Evolutionary conservation across 2,329 filamentous ascomycete genomes (phyloP).

Genomic region (Trichothecium roseum): DNA sequence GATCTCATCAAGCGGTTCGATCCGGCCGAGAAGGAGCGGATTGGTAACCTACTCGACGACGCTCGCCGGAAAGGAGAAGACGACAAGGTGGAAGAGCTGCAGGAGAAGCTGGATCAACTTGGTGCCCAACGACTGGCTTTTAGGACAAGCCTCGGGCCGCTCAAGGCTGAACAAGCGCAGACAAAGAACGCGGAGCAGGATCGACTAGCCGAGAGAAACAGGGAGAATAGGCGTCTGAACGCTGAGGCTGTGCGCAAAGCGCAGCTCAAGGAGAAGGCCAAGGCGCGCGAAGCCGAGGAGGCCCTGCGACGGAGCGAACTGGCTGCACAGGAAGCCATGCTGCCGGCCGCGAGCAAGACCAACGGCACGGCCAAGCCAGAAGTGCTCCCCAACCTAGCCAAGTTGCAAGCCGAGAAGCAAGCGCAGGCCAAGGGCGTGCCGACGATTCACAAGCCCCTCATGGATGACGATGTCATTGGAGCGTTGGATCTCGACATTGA

Average conservation of each 20-base stretch:
- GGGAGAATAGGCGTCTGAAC: slow-evolving; percentile 73
- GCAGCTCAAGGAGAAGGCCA: slow-evolving; percentile 69
- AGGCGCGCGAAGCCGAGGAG: slow-evolving; percentile 47
- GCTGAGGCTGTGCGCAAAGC: slow-evolving; percentile 85
- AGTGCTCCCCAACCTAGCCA: slow-evolving; percentile 41
- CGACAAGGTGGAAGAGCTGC: slow-evolving; percentile 40
- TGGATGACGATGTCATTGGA: slow-evolving; percentile 89
- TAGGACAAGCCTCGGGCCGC: slow-evolving; percentile 48
- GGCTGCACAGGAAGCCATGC: slow-evolving; percentile 42
- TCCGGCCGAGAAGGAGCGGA: slow-evolving; percentile 55
- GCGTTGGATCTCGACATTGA: slow-evolving; percentile 85
- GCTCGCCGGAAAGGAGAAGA: slow-evolving; percentile 56
- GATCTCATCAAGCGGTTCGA: slow-evolving; percentile 56
- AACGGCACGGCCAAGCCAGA: slow-evolving; percentile 40
- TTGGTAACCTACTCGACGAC: slow-evolving; percentile 55
- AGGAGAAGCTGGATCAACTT: slow-evolving; percentile 51
- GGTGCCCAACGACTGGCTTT: slow-evolving; percentile 65
- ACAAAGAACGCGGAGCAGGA: slow-evolving; percentile 59
- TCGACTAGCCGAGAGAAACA: slow-evolving; percentile 72
- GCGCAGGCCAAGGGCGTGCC: slow-evolving; percentile 50
- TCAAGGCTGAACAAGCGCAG: slow-evolving; percentile 40
- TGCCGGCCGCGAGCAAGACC: slow-evolving; percentile 27
- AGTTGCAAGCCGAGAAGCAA: slow-evolving; percentile 40
- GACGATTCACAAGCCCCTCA: slow-evolving; percentile 66
- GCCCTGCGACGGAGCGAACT: slow-evolving; percentile 54